phyloP scores from a whole-genome alignment of 352 stramenopile species.

The Globisporangium spiculum region DNA sequence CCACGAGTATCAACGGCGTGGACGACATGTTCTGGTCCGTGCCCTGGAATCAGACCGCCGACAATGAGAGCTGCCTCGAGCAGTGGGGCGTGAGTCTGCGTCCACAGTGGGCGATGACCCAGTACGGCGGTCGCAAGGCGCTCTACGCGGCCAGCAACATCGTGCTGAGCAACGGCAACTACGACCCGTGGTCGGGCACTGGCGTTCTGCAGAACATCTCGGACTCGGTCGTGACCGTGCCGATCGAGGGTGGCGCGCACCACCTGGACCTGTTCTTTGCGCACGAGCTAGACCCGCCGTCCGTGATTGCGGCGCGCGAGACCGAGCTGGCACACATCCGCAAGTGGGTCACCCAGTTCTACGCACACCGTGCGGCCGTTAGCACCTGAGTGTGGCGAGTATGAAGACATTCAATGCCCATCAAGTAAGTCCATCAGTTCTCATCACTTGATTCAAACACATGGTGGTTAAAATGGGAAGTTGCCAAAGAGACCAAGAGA shows the following conservation, averaged over 20 bases:
- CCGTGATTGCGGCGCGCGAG: constrained; percentile 62
- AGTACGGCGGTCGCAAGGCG: constrained; percentile 71
- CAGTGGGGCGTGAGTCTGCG: constrained; percentile 67
- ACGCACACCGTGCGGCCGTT: constrained; percentile 25
- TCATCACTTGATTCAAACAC: background rate
- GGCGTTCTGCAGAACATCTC: constrained; percentile 76
- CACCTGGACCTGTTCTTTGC: constrained; percentile 93
- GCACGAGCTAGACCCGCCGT: constrained; percentile 77
- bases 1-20: constrained; percentile 54
- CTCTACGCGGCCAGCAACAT: constrained; percentile 88
- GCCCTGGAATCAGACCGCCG: constrained; percentile 57
- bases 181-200: constrained; percentile 91
- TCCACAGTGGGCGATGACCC: constrained; percentile 59
- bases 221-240: constrained; percentile 65
- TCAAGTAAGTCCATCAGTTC: background rate
- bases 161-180: constrained; percentile 93
- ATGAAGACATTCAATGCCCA: background rate
- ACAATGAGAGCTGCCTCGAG: constrained; percentile 59
- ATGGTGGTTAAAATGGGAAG: background rate
- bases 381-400: constrained; percentile 2
- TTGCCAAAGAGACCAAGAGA: background rate
- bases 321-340: constrained; percentile 76
- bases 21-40: constrained; percentile 87
- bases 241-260: constrained; percentile 77
- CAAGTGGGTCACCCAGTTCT: constrained; percentile 75